Evolutionary conservation across 257 asterid species (phyloP).

Genomic region (Salvia hispanica): DNA sequence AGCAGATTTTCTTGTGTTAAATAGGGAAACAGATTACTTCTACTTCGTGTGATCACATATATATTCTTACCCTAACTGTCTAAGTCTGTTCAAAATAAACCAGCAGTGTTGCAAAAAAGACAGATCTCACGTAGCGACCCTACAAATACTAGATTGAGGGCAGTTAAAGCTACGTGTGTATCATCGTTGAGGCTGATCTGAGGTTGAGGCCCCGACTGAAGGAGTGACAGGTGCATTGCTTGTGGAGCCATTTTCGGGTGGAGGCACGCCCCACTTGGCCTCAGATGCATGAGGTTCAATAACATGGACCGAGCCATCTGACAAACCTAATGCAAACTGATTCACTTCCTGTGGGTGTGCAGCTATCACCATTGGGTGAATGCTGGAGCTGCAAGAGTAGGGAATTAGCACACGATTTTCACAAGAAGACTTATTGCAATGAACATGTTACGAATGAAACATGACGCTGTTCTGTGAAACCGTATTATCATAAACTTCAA

Average conservation of each 20-base stretch:
- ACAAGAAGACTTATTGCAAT: neutral
- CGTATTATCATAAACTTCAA: too few species aligned
- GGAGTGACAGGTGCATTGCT: conserved; percentile 51
- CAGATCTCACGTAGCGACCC: neutral
- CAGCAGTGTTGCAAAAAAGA: neutral
- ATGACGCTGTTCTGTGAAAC: too few species aligned
- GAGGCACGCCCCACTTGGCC: conserved; percentile 82
- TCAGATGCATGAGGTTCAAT: conserved; percentile 89
- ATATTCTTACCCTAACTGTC: conserved; percentile 1
- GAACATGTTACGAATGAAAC: neutral
- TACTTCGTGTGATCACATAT: conserved; percentile 19
- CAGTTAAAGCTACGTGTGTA: neutral
- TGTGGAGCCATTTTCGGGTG: conserved; percentile 67
- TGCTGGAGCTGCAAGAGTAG: conserved; percentile 50
- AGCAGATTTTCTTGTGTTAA: conserved; percentile 7
- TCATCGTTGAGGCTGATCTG: conserved; percentile 73
- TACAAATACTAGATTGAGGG: neutral
- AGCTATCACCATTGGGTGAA: conserved; percentile 75
- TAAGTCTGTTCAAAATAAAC: neutral
- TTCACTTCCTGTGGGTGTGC: conserved; percentile 92
- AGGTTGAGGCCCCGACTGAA: conserved; percentile 49
- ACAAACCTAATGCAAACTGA: conserved; percentile 84
- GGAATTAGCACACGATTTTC: neutral
- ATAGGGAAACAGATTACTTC: conserved; percentile 6
- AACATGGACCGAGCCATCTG: conserved; percentile 89